Evolutionary conservation across 2,329 filamentous ascomycete species (phyloP), one percentile per base, ranked within the genome.

Genomic region (Aspergillaceae sp.): DNA sequence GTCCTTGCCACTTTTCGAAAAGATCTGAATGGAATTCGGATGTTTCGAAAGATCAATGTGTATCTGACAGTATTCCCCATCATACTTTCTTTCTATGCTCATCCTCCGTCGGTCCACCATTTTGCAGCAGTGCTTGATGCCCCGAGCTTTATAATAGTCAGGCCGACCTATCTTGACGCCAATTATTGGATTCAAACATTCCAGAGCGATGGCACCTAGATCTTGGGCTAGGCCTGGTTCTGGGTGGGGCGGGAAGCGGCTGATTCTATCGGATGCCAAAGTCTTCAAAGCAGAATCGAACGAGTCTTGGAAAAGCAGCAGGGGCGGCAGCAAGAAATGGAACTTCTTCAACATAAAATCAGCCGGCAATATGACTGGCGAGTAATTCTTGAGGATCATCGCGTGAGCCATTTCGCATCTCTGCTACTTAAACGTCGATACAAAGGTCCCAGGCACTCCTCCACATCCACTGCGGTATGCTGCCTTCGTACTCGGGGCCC

Each of bases 1-100:
- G 54, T 95, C 87, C 61, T 92, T 94, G 48, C 89, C 87, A 57
- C 87, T 92, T 62, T 95, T 96, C 7, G 88, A 94, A 61, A 92
- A 95, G 29, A 95, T 91, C 51, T 84, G 83, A 29, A 94, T 80
- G 19, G 19, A 19, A 1, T 75, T 60, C 48, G 60, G 41, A 9
- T 46, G 10, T 69, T 77, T 79, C 6, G 70, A 70, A 5, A 86
- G 68, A 58, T 94, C 81, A 35, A 95, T 71, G 57, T 95, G 89
- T 29, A 95, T 80, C 62, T 95, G 89, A 55, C 87, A 94, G 54
- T 92, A 95, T 64, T 95, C 89, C 8, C 86, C 88, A 56, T 94
- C 88, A 50, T 94, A 80, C 61, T 94, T 94, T 43, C 82, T 75
- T 63, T 94, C 87, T 27, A 88, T 76, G 48, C 83, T 86, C 77